Conservation (phyloP, 345 rosid genomes). For the Durio zibethinus region DNA sequence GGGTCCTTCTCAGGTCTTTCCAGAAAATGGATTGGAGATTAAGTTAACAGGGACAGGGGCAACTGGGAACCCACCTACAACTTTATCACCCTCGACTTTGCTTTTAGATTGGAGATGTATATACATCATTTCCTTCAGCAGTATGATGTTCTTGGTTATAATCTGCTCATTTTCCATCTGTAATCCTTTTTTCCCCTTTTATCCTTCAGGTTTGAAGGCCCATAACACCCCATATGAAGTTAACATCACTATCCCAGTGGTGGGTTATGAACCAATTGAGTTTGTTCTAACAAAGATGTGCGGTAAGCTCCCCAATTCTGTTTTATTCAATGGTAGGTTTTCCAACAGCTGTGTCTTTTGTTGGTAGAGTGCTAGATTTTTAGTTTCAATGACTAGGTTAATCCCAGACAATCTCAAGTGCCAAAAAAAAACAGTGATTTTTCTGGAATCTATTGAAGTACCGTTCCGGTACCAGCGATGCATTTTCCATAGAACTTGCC, state of each 20-base stretch:
- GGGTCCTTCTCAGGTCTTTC: constrained; percentile 49
- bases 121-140: constrained; percentile 11
- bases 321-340: not conserved
- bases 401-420: not conserved
- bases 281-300: constrained; percentile 83
- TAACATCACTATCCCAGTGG: constrained; percentile 66
- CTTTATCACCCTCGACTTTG: constrained; percentile 76
- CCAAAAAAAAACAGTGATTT: not conserved
- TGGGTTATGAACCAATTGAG: constrained; percentile 75
- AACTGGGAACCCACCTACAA: constrained; percentile 67
- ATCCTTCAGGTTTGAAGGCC: constrained; percentile 58
- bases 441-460: not conserved
- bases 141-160: constrained; percentile 10
- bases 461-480: not conserved
- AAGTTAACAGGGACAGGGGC: constrained; percentile 64
- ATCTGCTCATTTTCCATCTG: constrained; percentile 18
- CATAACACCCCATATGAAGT: constrained; percentile 64
- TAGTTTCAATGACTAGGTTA: not conserved
- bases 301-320: constrained; percentile 37
- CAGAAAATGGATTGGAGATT: constrained; percentile 67
- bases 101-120: constrained; percentile 85
- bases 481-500: not conserved
- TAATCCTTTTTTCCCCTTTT: not conserved
- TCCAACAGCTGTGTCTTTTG: not conserved
- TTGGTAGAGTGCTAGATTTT: not conserved